Base-by-base conservation (phyloP, 345 rosid genomes). In the Moringa oleifera region DNA sequence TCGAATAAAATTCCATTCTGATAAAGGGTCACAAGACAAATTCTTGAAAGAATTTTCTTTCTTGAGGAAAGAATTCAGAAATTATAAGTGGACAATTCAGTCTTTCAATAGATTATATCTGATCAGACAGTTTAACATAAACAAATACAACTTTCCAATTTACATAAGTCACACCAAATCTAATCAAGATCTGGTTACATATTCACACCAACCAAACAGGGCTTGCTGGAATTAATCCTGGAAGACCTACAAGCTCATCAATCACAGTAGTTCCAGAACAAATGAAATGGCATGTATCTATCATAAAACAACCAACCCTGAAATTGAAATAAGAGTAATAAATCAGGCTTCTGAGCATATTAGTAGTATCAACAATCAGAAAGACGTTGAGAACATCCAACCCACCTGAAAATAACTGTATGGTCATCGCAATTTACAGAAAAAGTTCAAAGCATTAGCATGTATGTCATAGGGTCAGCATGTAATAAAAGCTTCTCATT, bases 401-500 rank as follows among this genome's bases (percentile, higher is more conserved):
- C 6, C 1, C 47, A 41, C 6, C 1, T 41, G 47, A 15, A 41
- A 41, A 15, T 41, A 28, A 8, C 33, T 2, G 8, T 28, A 8
- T 28, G 33, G 33, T 28, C 8, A 28, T 28, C 33, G n/a, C 33
- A 28, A 28, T 28, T 28, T 28, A 28, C 33, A 1, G 47, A 41
- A 41, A 41, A 41, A 41, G 47, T 41, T 41, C 47, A 11, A 15
- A 41, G 47, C 47, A 41, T 41, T 16, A 41, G 1, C 17, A 41
- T 11, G 11, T 33, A 41, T 41, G 47, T 41, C 12, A 41, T 2
- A 41, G 12, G 47, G 11, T 41, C 33, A 41, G 47, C 47, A 9
- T 41, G 47, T 41, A 16, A 41, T 57, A 57, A 53, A 22, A 46
- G 41, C 36, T 56, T 53, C 22, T 28, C 68, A 18, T 23, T 63